Evolutionary conservation across 2,329 filamentous ascomycete species (phyloP), one percentile per base, ranked within the genome.

Genomic region (Trichoderma atroviride): DNA sequence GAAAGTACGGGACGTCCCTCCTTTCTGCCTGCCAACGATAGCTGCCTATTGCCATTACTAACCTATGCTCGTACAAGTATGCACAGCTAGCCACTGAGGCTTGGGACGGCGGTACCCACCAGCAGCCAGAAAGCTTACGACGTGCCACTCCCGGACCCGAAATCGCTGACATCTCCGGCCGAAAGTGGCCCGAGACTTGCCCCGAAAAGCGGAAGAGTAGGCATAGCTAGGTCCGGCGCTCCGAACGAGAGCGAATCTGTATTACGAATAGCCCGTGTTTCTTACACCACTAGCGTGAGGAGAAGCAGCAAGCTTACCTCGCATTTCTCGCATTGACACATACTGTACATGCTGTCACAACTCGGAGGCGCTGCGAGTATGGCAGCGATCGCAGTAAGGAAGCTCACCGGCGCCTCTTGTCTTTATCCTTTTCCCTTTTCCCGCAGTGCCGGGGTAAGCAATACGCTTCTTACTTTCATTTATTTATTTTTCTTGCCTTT

Each of bases 121-220:
- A 35, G 24, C 16, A 27, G 29, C 62, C 19, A 57, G 22, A 19
- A 43, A 57, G 61, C 43, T 56, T 16, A 35, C 9, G 11, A 43
- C 56, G 62, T 35, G 37, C 62, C 50, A 40, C 53, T 58, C 24
- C 60, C 67, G 67, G 67, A 24, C 67, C 67, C 67, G 67, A 69
- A 57, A 24, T 27, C 35, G 24, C 27, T 47, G 57, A 62, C 35
- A 37, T 58, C 63, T 64, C 67, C 67, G 67, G 60, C 67, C 67
- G 67, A 69, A 57, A 22, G 68, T 43, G 22, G 19, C 60, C 68
- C 68, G 68, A 69, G 24, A 64, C 68, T 64, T 64, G 37, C 33
- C 52, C 60, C 52, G 53, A 69, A 64, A 69, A 57, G 19, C 37
- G 68, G 59, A 56, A 47, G 55, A 35, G 47, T 24, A 50, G 47